These are phyloP conservation scores for Fremontodendron californicum DNA, from an alignment of 345 rosid genomes.

Conservation along the genomic window DNA sequence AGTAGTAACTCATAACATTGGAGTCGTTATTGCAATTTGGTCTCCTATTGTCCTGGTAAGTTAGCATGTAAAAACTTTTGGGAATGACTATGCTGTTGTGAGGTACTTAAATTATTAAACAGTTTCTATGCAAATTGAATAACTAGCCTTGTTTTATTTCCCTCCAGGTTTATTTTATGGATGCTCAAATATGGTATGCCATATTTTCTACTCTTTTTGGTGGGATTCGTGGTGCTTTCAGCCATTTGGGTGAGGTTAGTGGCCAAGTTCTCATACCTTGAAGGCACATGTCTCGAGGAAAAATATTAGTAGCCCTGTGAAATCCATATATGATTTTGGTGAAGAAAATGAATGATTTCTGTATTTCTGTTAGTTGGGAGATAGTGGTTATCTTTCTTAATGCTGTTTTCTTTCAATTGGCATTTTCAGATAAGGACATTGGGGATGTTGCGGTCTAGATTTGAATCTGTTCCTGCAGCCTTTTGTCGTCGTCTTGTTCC, in stretches of 20 bases:
- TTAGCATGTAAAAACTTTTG: slow-evolving; percentile 16
- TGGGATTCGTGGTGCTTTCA: slow-evolving; percentile 91
- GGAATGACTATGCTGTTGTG: slow-evolving; percentile 15
- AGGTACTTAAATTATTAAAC: background rate
- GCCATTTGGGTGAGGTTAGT: slow-evolving; percentile 96
- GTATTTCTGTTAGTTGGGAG: background rate
- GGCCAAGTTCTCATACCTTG: slow-evolving; percentile 11
- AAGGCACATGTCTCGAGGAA: background rate
- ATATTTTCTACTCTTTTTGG: slow-evolving; percentile 94
- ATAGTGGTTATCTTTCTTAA: slow-evolving; percentile 11
- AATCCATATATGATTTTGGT: background rate
- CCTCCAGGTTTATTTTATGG: slow-evolving; percentile 86
- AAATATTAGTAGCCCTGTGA: background rate
- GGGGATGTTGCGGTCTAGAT: slow-evolving; percentile 94
- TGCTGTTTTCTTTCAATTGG: slow-evolving; percentile 18
- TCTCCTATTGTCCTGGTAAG: slow-evolving; percentile 87
- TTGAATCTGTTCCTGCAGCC: slow-evolving; percentile 62
- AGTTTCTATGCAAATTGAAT: background rate
- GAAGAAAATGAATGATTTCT: background rate
- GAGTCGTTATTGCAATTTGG: slow-evolving; percentile 90
- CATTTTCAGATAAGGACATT: slow-evolving; percentile 75
- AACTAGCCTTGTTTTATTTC: slow-evolving; percentile 12
- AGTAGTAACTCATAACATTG: slow-evolving; percentile 77
- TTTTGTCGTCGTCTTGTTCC: slow-evolving; percentile 71
- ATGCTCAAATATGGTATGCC: slow-evolving; percentile 97